Percentiles rank a stretch among this genome's conserved stretches.
phyloP scores from a whole-genome alignment of 768 basidiomycete species.

The Infundibulicybe gibba region DNA sequence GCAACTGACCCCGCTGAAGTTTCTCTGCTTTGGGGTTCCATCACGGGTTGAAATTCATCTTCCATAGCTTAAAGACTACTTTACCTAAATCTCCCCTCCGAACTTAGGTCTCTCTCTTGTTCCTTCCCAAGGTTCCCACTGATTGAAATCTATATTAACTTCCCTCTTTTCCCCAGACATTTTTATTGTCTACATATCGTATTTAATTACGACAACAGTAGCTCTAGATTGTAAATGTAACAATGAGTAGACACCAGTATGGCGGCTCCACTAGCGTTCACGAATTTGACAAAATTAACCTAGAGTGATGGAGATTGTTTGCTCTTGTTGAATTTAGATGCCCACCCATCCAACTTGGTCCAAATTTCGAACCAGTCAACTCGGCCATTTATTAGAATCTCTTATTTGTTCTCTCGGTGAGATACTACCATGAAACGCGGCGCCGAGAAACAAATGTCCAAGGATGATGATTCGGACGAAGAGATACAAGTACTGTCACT shows the following conservation, averaged over 20 bases:
- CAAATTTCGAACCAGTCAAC: no score
- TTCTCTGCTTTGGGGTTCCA: conserved; percentile 60
- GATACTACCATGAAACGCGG: conserved; percentile 59
- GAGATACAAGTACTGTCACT: conserved; percentile 24
- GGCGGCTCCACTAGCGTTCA: no score
- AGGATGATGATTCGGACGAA: conserved; percentile 45
- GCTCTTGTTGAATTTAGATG: background rate
- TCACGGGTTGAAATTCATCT: conserved; percentile 47
- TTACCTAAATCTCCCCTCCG: conserved; percentile 38
- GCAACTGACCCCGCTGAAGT: conserved; percentile 31
- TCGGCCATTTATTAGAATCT: background rate
- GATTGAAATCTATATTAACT: conserved; percentile 1
- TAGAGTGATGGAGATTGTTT: conserved; percentile 1
- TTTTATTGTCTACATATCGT: no score
- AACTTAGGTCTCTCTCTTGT: conserved; percentile 22
- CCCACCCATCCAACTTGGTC: no score
- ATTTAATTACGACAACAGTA: no score
- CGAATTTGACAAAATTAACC: conserved; percentile 5
- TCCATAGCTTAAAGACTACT: conserved; percentile 44
- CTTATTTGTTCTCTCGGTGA: background rate
- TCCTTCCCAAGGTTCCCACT: conserved; percentile 5
- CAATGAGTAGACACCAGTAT: no score
- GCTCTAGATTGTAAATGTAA: background rate
- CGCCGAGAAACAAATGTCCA: conserved; percentile 69
- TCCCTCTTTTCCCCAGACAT: background rate